Evolutionary conservation across 257 asterid species (phyloP).

Genomic region (Leptodermis oblonga): DNA sequence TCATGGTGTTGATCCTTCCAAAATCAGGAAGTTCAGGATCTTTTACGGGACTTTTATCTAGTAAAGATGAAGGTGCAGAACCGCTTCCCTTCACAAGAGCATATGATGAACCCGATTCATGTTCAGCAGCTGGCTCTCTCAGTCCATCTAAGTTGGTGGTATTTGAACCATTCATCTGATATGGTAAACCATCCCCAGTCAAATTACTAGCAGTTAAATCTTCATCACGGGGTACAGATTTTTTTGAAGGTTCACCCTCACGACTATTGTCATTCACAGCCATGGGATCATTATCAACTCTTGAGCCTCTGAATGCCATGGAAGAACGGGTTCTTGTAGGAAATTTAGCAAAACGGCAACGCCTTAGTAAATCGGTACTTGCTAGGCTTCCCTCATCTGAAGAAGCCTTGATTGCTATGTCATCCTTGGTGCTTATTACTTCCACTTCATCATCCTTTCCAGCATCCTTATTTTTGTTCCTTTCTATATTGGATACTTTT

Average conservation of each 20-base stretch:
- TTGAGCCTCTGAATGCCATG: conserved; percentile 40
- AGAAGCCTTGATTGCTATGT: conserved; percentile 18
- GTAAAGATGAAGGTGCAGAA: conserved; percentile 27
- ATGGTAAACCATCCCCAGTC: conserved; percentile 35
- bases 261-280: conserved; percentile 29
- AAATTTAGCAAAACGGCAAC: conserved; percentile 53
- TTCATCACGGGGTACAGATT: conserved; percentile 30
- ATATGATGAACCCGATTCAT: conserved; percentile 27
- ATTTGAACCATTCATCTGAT: conserved; percentile 30
- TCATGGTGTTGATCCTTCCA: conserved; percentile 35
- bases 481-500: conserved; percentile 26
- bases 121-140: conserved; percentile 26
- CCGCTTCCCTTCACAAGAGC: conserved; percentile 25
- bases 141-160: conserved; percentile 28
- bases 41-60: conserved; percentile 28
- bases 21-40: conserved; percentile 39
- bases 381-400: conserved; percentile 29
- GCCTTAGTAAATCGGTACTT: conserved; percentile 46
- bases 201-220: conserved; percentile 41
- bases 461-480: conserved; percentile 30
- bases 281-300: conserved; percentile 33
- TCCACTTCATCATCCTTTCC: conserved; percentile 28
- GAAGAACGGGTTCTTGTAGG: conserved; percentile 75
- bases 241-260: conserved; percentile 38
- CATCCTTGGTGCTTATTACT: conserved; percentile 31